Base-by-base conservation (phyloP, 1,139 yeast species). In the Geotrichum fermentans region DNA sequence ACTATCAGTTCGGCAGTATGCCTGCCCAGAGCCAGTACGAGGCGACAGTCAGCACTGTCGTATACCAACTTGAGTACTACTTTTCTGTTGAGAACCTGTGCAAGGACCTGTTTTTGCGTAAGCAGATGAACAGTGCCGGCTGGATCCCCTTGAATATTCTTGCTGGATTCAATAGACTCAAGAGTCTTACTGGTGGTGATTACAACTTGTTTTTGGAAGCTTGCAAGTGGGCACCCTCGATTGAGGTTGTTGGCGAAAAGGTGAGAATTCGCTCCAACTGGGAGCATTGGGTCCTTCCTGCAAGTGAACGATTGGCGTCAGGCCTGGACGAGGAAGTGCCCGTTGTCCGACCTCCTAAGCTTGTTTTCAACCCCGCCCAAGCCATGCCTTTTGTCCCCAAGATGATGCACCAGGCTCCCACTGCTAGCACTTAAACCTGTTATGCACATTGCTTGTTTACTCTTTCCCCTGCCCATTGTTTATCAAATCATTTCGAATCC, bases 81-180 rank as follows among this genome's bases (percentile, higher is more conserved):
- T 84, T 92, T 68, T 83, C 94, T 24, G 75, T 83, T 50, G 96
- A 89, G 61, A 92, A 92, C 69, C 75, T 92, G 67, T 75, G 86
- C 59, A 84, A 86, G 69, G 96, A 88, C 66, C 71, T 84, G 52
- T 87, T 69, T 64, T 73, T 88, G 64, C 79, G 96, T 66, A 78
- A 79, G 59, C 86, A 83, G 61, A 87, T 88, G 95, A 81, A 83
- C 67, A 69, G 73, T 43, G 74, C 79, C 53, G 96, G 96, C 29
- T 82, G 82, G 75, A 77, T 88, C 49, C 78, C 82, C 33, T 69
- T 88, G 56, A 61, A 66, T 7, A 74, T 81, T 52, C 74, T 88
- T 57, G 81, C 88, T 54, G 72, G 75, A 55, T 88, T 88, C 67
- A 80, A 83, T 72, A 77, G 96, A 62, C 82, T 88, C 57, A 77